Evolutionary conservation across 345 rosid species (phyloP), one percentile per base, ranked within the genome.

Genomic region (Luvunga scandens): DNA sequence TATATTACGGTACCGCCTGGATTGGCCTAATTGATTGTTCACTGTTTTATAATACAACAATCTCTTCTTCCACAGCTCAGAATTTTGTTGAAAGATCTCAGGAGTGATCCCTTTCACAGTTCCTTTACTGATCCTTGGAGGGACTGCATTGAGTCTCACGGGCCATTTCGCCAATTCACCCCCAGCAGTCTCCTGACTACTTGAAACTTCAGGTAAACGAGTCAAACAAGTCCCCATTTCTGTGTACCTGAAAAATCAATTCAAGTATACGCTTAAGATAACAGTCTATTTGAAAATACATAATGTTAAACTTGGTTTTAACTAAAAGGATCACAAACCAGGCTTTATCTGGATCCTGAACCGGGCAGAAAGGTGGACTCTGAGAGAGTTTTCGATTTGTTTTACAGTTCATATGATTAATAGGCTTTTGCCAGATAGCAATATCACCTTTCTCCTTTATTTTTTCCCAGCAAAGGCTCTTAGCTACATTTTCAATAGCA

Each of bases 371-470:
- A 65, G 63, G 77, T 2, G 89, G 90, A n/a, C 19, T 71, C 72
- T 81, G 85, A 76, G 42, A 45, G 45, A 73, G 73, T 48, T 73
- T 85, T 55, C 77, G 79, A 61, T 77, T 82, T 33, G 65, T 67
- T 72, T 81, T 83, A 71, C 93, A 90, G 66, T 87, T 83, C 2
- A 89, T 27, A 66, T 91, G 93, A 45, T 89, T 89, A 24, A 85
- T 77, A n/a, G 92, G 90, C 78, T 91, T 91, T 66, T 85, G 92
- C 95, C 93, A 91, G 66, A 91, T 84, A 4, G 95, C 89, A 81
- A 90, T 82, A 57, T 89, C 93, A 21, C 55, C 82, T 79, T 79
- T 90, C n/a, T 90, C 88, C 14, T 75, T 78, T 65, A 88, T 25
- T 71, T 90, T 91, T 61, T 79, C 83, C 95, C 93, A 91, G 76